Base-by-base conservation (phyloP, 805 yeast genomes). In the Kodamaea laetipori region DNA sequence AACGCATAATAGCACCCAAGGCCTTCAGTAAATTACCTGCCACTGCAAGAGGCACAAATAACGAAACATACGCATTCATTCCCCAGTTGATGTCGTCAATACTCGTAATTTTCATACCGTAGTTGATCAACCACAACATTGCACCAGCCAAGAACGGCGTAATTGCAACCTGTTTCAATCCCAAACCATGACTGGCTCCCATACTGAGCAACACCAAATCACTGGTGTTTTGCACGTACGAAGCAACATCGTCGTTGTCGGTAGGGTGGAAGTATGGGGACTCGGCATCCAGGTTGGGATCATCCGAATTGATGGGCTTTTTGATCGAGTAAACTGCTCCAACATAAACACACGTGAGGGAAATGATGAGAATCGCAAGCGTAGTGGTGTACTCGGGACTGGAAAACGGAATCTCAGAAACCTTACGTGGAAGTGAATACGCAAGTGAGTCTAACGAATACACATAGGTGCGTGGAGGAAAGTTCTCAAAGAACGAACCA, bases 71-170 rank as follows among this genome's bases (percentile, higher is more conserved):
- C 39, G 47, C 52, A 32, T 64, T 66, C 39, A 79, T 46, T 17
- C 58, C 53, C 28, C 51, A 48, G 38, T 62, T 54, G 8, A 79
- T 46, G 7, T 46, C 49, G 4, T 58, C 64, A 7, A 48, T 49
- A 44, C 67, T 63, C 37, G 67, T 50, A 28, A 59, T 55, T 42
- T 64, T 64, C 37, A 74, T 39, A 4, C 57, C 55, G 43, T 61
- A 66, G 52, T 75, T 70, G 28, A 78, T 42, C 0, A 66, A 64
- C 23, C 61, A 45, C 31, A 80, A 58, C n/a, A 52, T 54, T 13
- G 49, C 40, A 6, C 74, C 73, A 4, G 77, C 75, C 5, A 69
- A 10, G 4, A 80, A 43, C 0, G 85, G 84, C 55, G 77, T 52
- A 3, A 60, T 12, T 4, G 69, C 30, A 0, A 75, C 81, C 36